Conservation (phyloP, 495 filamentous ascomycete genomes). For the Amniculicola lignicola region DNA sequence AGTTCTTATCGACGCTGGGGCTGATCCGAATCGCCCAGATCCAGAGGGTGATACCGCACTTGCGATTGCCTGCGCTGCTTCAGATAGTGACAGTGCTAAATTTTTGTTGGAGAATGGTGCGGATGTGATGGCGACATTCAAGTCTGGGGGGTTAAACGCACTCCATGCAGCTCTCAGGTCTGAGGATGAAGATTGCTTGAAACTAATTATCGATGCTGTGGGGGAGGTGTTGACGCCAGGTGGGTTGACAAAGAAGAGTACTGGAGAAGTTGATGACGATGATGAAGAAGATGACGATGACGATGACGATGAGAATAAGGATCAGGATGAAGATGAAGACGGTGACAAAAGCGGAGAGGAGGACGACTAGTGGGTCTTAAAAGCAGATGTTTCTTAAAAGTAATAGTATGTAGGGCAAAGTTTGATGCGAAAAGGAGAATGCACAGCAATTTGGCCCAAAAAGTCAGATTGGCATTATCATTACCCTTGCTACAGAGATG, state of each 20-base stretch:
- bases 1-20: constrained; percentile 34
- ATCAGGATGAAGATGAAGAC: not conserved
- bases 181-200: not conserved
- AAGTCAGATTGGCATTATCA: too few species aligned
- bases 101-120: constrained; percentile 35
- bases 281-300: not conserved
- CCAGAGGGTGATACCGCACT: constrained; percentile 35
- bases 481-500: too few species aligned
- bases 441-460: too few species aligned
- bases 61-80: constrained; percentile 33
- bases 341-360: not conserved
- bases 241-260: not conserved
- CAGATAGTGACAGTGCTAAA: constrained; percentile 29
- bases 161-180: constrained; percentile 26
- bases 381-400: too few species aligned
- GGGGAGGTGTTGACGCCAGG: not conserved
- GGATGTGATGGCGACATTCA: constrained; percentile 29
- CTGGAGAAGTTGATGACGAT: not conserved
- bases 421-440: too few species aligned
- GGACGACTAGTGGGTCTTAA: not conserved
- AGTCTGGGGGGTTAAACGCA: constrained; percentile 13
- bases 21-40: constrained; percentile 36
- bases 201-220: not conserved
- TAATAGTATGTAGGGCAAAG: too few species aligned
- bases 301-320: not conserved